These are phyloP conservation scores for Arabis alpina DNA, from an alignment of 345 rosid species.

Conservation along the genomic window DNA sequence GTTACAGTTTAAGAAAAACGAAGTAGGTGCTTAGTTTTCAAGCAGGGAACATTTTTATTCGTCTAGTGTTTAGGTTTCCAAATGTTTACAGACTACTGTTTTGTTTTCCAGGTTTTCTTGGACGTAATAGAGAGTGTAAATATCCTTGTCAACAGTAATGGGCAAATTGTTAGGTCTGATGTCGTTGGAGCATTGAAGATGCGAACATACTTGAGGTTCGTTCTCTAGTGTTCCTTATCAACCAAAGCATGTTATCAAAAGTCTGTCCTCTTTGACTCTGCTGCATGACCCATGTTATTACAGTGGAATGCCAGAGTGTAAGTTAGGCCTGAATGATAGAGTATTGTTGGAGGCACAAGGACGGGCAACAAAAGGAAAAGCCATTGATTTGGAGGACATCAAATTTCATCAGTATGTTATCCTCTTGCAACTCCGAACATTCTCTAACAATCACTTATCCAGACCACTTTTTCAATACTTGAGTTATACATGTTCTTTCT, in stretches of 20 bases:
- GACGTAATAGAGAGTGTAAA: conserved; percentile 95
- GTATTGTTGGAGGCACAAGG: conserved; percentile 82
- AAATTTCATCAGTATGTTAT: conserved; percentile 78
- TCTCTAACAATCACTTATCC: not conserved
- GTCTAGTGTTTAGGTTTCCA: conserved; percentile 13
- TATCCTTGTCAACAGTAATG: conserved; percentile 95
- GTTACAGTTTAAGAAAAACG: conserved; percentile 70
- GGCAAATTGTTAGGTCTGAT: conserved; percentile 92
- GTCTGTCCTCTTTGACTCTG: conserved; percentile 23
- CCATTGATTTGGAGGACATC: conserved; percentile 83
- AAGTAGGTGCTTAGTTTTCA: conserved; percentile 45
- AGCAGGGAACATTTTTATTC: not conserved
- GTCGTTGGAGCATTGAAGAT: conserved; percentile 97
- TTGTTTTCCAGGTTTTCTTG: conserved; percentile 73
- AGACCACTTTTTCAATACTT: conserved; percentile 9
- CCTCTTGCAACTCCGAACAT: conserved; percentile 16
- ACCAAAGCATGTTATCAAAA: conserved; percentile 5
- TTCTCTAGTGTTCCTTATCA: conserved; percentile 26
- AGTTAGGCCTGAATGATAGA: conserved; percentile 83
- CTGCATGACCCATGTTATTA: conserved; percentile 17
- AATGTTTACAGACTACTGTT: conserved; percentile 25
- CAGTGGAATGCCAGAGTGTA: conserved; percentile 92
- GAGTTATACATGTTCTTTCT: conserved; percentile 2
- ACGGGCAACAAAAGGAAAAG: conserved; percentile 72
- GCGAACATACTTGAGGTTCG: conserved; percentile 92